A percentile compares a stretch with the other conserved stretches of the same genome.
phyloP scores from a whole-genome alignment of 257 asterid species.

The Ilex asprella region DNA sequence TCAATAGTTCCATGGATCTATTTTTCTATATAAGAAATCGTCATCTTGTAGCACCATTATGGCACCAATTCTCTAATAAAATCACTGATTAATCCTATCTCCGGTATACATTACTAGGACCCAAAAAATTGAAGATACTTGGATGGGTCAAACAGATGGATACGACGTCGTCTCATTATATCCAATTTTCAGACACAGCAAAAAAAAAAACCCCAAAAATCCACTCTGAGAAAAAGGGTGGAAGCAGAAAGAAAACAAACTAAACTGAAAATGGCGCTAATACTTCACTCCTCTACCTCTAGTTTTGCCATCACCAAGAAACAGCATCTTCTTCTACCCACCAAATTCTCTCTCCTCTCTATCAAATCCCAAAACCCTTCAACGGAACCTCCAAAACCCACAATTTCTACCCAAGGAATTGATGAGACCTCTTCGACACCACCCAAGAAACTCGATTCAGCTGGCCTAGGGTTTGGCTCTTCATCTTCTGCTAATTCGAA shows the following conservation, averaged over 20 bases:
- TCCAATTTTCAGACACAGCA: too few relatives aligned
- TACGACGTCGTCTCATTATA: too few relatives aligned
- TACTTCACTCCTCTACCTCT: slow-evolving; percentile 31
- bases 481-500: slow-evolving; percentile 17
- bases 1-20: too few relatives aligned
- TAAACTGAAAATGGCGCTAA: slow-evolving; percentile 75
- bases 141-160: too few relatives aligned
- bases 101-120: too few relatives aligned
- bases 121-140: too few relatives aligned
- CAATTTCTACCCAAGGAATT: slow-evolving; percentile 5
- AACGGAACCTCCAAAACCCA: slow-evolving; percentile 23
- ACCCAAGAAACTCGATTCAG: slow-evolving; percentile 28
- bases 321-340: slow-evolving; percentile 28
- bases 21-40: too few relatives aligned
- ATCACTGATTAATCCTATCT: too few relatives aligned
- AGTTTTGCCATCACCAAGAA: slow-evolving; percentile 22
- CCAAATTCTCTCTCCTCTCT: slow-evolving; percentile 17
- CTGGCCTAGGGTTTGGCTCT: slow-evolving; percentile 73
- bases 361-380: slow-evolving; percentile 48
- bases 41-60: too few relatives aligned
- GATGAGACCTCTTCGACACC: slow-evolving; percentile 21
- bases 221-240: neutral
- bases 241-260: neutral
- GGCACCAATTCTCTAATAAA: too few relatives aligned
- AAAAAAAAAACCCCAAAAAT: too few relatives aligned